Evolutionary conservation across 257 asterid genomes (phyloP), one percentile per base, ranked within the genome.

Genomic region (Solanum medicagineum): DNA sequence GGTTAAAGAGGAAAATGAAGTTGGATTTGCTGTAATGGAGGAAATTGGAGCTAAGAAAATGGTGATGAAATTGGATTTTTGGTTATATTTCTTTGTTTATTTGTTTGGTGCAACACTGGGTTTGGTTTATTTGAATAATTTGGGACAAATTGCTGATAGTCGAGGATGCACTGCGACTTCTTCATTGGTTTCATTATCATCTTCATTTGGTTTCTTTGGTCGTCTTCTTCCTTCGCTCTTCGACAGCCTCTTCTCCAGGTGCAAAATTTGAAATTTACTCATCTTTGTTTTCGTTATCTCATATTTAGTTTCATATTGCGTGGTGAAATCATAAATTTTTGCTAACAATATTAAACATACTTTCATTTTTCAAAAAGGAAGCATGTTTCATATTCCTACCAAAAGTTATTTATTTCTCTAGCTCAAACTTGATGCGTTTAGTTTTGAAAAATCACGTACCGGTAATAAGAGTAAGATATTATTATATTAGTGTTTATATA

Each of bases 101-200:
- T 81, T 94, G 20, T 93, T 93, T 36, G 98, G 98, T 2, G 93
- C 92, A 32, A 94, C 98, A 0, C 84, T 94, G 17, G 98, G 98
- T 13, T 81, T 94, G 85, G 98, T 93, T 1, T 94, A 89, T 26
- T 36, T 94, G 88, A 94, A 94, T 80, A 94, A 94, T 54, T 83
- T 94, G 59, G 98, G 97, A 12, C 97, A 93, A 62, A 93, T 95
- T 36, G 95, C 91, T 2, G 98, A 95, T 56, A 93, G 96, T 2
- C 91, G 98, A 1, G 94, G 97, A 1, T 87, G 91, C 68, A 87
- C 85, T 6, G 85, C 79, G 63, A 91, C 92, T 51, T 89, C 94
- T 9, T 84, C 92, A 1, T 81, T 95, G 83, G 95, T 95, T 80
- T 95, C 98, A 0, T 15, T 92, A 85, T 89, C 95, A 44, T 91